phyloP scores from a whole-genome alignment of 495 filamentous ascomycete genomes.

The Cenococcum geophilum region DNA sequence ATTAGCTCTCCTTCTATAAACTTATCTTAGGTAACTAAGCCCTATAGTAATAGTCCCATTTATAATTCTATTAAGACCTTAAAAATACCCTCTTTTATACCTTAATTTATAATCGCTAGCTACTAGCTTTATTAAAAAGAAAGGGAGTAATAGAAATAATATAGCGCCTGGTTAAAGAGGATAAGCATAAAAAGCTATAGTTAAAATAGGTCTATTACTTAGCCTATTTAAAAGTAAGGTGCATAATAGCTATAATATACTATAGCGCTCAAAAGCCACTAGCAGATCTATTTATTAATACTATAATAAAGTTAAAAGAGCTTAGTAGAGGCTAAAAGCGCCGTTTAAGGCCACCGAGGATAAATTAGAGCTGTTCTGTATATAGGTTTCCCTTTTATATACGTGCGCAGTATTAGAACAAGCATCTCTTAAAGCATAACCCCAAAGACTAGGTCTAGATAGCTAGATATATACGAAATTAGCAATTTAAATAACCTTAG shows the following conservation, averaged over 20 bases:
- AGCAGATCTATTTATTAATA: background rate
- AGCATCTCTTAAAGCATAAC: background rate
- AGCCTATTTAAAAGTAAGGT: background rate
- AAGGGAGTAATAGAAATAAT: conserved; percentile 1
- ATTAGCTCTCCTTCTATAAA: background rate
- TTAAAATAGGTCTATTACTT: background rate
- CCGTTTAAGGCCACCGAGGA: too few species aligned
- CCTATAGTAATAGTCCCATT: background rate
- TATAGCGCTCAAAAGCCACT: background rate
- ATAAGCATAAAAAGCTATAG: background rate
- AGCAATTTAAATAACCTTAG: too few species aligned
- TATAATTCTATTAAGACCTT: background rate
- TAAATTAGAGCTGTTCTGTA: too few species aligned
- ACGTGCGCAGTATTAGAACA: background rate
- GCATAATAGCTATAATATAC: background rate
- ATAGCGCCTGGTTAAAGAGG: conserved; percentile 1
- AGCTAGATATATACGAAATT: too few species aligned
- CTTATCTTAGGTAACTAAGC: background rate
- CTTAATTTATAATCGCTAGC: background rate
- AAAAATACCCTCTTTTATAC: background rate
- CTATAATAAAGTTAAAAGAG: background rate
- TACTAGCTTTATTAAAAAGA: background rate
- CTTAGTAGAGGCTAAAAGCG: too few species aligned
- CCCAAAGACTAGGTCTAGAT: too few species aligned
- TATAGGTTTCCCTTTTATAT: too few species aligned